Evolutionary conservation across 2,329 filamentous ascomycete genomes (phyloP).

Genomic region (Colletotrichum phormii): DNA sequence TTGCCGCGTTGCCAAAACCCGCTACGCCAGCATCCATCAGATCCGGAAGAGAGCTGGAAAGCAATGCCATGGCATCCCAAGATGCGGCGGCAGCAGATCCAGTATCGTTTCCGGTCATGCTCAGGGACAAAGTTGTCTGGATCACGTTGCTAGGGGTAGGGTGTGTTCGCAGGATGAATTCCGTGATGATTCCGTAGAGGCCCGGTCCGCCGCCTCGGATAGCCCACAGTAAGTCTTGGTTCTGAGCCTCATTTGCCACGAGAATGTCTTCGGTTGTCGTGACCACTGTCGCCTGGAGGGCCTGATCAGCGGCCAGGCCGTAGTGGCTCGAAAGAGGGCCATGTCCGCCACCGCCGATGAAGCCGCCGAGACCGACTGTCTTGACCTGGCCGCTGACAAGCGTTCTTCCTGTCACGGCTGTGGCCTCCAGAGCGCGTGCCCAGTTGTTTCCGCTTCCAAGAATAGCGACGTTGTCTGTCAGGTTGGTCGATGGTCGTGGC

Average conservation of each 20-base stretch:
- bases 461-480: not conserved
- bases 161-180: conserved; percentile 34
- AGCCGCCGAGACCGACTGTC: conserved; percentile 61
- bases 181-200: conserved; percentile 33
- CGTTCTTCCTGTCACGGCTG: conserved; percentile 50
- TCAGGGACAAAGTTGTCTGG: not conserved
- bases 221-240: conserved; percentile 36
- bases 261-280: conserved; percentile 39
- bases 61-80: not conserved
- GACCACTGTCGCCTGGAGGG: conserved; percentile 35
- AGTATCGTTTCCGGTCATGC: not conserved
- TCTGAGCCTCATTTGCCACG: conserved; percentile 27
- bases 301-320: too few relatives aligned
- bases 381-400: conserved; percentile 61
- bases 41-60: not conserved
- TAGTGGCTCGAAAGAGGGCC: too few relatives aligned
- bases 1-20: not conserved
- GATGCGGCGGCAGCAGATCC: not conserved
- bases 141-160: conserved; percentile 30
- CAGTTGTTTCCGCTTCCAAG: not conserved
- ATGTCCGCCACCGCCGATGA: too few relatives aligned
- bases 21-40: not conserved
- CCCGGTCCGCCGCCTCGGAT: conserved; percentile 37
- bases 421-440: conserved; percentile 55
- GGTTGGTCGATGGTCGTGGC: not conserved